Conservation (phyloP, 768 basidiomycete genomes). For the Calocybe cyanea region DNA sequence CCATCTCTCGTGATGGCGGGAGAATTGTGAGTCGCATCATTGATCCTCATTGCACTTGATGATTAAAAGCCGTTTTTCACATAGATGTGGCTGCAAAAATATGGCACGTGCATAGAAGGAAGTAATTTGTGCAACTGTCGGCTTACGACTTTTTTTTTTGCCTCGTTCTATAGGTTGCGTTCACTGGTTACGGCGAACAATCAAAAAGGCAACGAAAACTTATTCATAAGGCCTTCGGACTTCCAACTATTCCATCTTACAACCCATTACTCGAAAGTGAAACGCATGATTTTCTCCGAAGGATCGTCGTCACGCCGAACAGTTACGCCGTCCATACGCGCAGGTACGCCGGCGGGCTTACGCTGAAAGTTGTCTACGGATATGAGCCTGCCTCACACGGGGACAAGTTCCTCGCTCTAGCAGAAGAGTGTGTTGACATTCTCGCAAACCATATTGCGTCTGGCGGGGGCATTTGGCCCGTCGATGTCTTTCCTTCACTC, state of each 20-base stretch:
- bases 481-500: slow-evolving; percentile 47
- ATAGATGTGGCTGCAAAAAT: slow-evolving; percentile 61
- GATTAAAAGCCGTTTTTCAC: slow-evolving; percentile 11
- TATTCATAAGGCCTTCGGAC: slow-evolving; percentile 60
- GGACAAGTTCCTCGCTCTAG: slow-evolving; percentile 37
- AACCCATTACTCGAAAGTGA: slow-evolving; percentile 53
- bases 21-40: slow-evolving; percentile 51
- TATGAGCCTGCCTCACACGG: slow-evolving; percentile 38
- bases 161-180: slow-evolving; percentile 45
- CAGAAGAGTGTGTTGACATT: slow-evolving; percentile 39
- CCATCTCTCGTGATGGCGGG: slow-evolving; percentile 65
- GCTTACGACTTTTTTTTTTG: background rate
- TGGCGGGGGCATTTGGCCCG: slow-evolving; percentile 45
- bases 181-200: slow-evolving; percentile 62
- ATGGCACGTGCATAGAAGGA: slow-evolving; percentile 40
- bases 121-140: background rate
- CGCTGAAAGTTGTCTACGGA: slow-evolving; percentile 59
- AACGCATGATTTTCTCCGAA: slow-evolving; percentile 53
- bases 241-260: slow-evolving; percentile 50
- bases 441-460: slow-evolving; percentile 38
- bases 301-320: slow-evolving; percentile 43
- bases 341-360: slow-evolving; percentile 58
- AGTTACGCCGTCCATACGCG: slow-evolving; percentile 33
- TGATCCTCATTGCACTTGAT: slow-evolving; percentile 6
- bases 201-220: slow-evolving; percentile 63